Base-by-base conservation (phyloP, 2,329 filamentous ascomycete species). In the Colletotrichum tropicicola region DNA sequence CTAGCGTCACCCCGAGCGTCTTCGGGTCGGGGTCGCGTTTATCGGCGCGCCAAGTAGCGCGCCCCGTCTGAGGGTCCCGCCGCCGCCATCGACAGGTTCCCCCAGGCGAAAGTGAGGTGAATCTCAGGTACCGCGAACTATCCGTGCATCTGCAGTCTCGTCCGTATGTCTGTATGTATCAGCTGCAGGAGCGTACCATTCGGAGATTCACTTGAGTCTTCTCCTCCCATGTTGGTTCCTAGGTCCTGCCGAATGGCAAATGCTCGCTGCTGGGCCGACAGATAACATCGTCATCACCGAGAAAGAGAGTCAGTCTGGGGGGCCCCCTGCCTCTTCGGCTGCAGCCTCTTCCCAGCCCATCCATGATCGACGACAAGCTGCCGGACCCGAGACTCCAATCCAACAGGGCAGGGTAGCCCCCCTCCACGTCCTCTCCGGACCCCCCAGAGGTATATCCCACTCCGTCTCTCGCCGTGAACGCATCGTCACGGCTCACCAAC, bases 21-120 rank as follows among this genome's bases (percentile, higher is more conserved):
- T 35, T 35, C 30, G 9, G 30, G 25, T 23, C 15, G 37, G n/a
- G 32, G 17, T 39, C 44, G 59, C 44, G 52, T 57, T 52, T 57
- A 62, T 62, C 43, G 30, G 44, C 52, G n/a, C 52, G 43, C 59
- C 49, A 44, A 51, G 19, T 44, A 41, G 25, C 59, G 52, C 59
- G 59, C 35, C 43, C 44, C 21, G 19, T 19, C n/a, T 19, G 15
- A 23, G 28, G 48, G 23, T 30, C 48, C 39, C 19, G 17, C 77
- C 74, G 15, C 30, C 30, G 30, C 9, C 9, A 35, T 9, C 72
- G 3, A 75, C 69, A 19, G 81, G 59, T 45, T 71, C 65, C 2
- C 71, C 68, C 23, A 73, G 53, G n/a, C n/a, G n/a, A n/a, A n/a
- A n/a, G n/a, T n/a, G n/a, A n/a, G n/a, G n/a, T n/a, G n/a, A n/a